Evolutionary conservation across 345 rosid species (phyloP).

Genomic region (Lepidium africanum): DNA sequence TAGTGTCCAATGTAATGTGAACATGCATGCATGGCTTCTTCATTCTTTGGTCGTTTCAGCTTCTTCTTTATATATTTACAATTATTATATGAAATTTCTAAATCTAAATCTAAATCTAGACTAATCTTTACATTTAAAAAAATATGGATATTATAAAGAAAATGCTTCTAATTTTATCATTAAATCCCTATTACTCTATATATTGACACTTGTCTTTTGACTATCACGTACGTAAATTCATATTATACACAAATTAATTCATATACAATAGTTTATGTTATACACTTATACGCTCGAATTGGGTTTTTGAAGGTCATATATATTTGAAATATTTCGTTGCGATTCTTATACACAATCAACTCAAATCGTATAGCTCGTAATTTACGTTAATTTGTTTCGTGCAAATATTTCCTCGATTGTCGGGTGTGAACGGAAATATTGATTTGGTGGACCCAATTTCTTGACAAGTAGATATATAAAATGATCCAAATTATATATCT

Average conservation of each 20-base stretch:
- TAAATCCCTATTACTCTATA: not conserved
- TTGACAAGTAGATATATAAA: not conserved
- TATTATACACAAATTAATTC: not conserved
- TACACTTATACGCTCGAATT: not conserved
- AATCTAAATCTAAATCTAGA: not conserved
- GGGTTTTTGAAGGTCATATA: not conserved
- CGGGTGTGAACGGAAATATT: not conserved
- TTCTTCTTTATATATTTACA: not conserved
- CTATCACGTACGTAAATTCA: not conserved
- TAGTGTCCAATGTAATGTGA: slow-evolving; percentile 30
- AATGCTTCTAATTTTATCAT: not conserved
- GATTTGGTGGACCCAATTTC: slow-evolving; percentile 18
- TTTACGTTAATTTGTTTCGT: slow-evolving; percentile 13
- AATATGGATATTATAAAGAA: not conserved
- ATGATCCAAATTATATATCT: not conserved
- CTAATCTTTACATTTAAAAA: no score
- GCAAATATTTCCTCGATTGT: slow-evolving; percentile 15
- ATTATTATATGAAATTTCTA: not conserved
- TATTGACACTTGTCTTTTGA: slow-evolving; percentile 10
- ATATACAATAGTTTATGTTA: not conserved
- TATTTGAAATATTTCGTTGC: not conserved
- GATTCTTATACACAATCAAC: not conserved
- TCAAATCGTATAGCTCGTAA: slow-evolving; percentile 3
- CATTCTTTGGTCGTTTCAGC: not conserved
- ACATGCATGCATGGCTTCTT: slow-evolving; percentile 24